Base-by-base conservation (phyloP, 352 stramenopile species). In the Phytophthora pini region DNA sequence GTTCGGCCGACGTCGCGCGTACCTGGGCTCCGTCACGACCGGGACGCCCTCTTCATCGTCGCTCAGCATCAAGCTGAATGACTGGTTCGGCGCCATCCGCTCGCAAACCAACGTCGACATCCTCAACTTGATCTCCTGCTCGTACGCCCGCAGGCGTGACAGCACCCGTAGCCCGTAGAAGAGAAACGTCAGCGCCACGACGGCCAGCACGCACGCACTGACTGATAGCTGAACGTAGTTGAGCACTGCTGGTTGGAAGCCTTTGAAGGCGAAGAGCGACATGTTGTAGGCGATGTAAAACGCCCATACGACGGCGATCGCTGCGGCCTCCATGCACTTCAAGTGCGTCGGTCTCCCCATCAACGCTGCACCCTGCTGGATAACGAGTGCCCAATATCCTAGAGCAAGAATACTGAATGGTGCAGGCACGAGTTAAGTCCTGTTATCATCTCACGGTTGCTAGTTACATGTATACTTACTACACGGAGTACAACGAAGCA, bases 371-470 rank as follows among this genome's bases (percentile, higher is more conserved):
- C 65, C 67, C 11, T 72, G 65, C 48, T 74, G 67, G 45, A 77
- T 77, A 36, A 80, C 65, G 9, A 71, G 46, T 3, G 58, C 67
- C 72, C 72, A 80, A 36, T 75, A 77, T 1, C 62, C 63, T 31
- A 77, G 56, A 6, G 68, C 63, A 17, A 73, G 36, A 39, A 80
- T 76, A 49, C 72, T 77, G 50, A 26, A n/a, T 5, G 26, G 24
- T 10, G 31, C 9, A 10, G 27, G 41, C 15, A 56, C 11, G 4
- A 0, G 39, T 66, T 61, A 66, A 20, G 41, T 45, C 5, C 32
- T 11, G 46, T 20, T 29, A 31, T 1, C 1, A 46, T 40, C 2
- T 15, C 7, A 34, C 11, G 36, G 11, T 27, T 11, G 26, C 65
- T 2, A 26, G 24, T 26, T 24, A 15, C 40, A 6, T 20, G 17